phyloP scores from a whole-genome alignment of 164 flowering plant genomes.

The Pachysandra terminalis region DNA sequence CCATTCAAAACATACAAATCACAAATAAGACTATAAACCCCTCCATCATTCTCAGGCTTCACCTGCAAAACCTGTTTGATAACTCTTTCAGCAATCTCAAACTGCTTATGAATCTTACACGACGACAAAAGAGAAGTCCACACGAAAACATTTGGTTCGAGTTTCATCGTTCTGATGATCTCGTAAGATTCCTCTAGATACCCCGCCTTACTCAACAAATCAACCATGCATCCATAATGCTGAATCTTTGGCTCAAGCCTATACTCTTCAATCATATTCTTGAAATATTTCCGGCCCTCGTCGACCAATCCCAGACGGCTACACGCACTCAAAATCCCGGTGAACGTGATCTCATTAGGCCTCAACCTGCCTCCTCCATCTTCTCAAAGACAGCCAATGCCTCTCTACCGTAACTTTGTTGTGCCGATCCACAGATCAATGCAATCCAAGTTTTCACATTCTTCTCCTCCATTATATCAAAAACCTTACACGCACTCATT shows the following conservation, averaged over 20 bases:
- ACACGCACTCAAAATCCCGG: constrained; percentile 59
- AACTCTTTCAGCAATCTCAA: constrained; percentile 59
- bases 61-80: constrained; percentile 40
- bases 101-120: constrained; percentile 54
- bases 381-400: constrained; percentile 38
- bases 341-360: constrained; percentile 58
- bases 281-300: constrained; percentile 36
- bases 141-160: constrained; percentile 48
- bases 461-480: constrained; percentile 40
- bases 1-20: constrained; percentile 48
- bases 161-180: constrained; percentile 44
- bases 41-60: constrained; percentile 57
- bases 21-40: constrained; percentile 50
- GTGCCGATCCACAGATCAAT: constrained; percentile 52
- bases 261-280: constrained; percentile 33
- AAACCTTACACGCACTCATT: constrained; percentile 26
- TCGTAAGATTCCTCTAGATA: constrained; percentile 54
- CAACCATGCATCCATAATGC: constrained; percentile 71
- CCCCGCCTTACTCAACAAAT: constrained; percentile 60
- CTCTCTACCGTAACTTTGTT: constrained; percentile 35
- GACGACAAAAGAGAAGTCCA: constrained; percentile 63
- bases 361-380: constrained; percentile 37
- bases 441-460: constrained; percentile 54
- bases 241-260: constrained; percentile 48
- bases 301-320: constrained; percentile 42